Percentiles rank a stretch among this genome's conserved stretches.
Evolutionary conservation across 352 stramenopile species (phyloP).

Genomic region (Elongisporangium undulatum): DNA sequence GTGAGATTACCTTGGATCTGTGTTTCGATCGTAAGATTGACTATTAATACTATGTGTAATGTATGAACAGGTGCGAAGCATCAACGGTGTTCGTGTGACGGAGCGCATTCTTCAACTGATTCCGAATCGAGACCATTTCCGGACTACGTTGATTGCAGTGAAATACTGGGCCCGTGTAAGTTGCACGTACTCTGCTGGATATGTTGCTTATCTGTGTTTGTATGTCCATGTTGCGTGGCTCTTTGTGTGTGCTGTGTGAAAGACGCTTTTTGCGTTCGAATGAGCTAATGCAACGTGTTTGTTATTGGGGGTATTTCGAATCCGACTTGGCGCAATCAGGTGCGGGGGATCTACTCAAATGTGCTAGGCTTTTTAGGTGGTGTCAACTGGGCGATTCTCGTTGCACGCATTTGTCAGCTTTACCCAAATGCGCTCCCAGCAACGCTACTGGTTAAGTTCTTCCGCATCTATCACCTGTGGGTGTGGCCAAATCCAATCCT

Average conservation of each 20-base stretch:
- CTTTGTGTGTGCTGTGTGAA: slow-evolving; percentile 2
- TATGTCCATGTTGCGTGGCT: slow-evolving; percentile 4
- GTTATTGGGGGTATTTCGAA: neutral
- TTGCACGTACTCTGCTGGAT: neutral
- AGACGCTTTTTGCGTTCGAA: neutral
- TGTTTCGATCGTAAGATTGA: slow-evolving; percentile 29
- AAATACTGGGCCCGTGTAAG: slow-evolving; percentile 87
- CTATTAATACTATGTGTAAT: slow-evolving; percentile 12
- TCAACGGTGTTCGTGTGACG: slow-evolving; percentile 95
- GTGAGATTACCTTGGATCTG: slow-evolving; percentile 9
- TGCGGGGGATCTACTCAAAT: slow-evolving; percentile 98
- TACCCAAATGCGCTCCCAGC: slow-evolving; percentile 83
- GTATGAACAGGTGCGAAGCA: slow-evolving; percentile 76
- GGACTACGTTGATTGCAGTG: slow-evolving; percentile 87
- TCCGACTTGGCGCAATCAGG: slow-evolving; percentile 15
- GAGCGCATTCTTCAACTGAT: slow-evolving; percentile 93
- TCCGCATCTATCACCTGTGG: slow-evolving; percentile 94
- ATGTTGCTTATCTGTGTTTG: slow-evolving; percentile 3
- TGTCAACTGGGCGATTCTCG: slow-evolving; percentile 98
- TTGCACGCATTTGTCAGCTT: slow-evolving; percentile 93
- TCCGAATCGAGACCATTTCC: slow-evolving; percentile 79
- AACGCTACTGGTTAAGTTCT: slow-evolving; percentile 93
- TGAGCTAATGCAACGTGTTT: neutral
- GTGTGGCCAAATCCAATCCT: slow-evolving; percentile 95
- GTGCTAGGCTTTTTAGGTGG: slow-evolving; percentile 97